These are phyloP conservation scores for Cercospora sp. DNA, from an alignment of 2,329 filamentous ascomycete genomes.

Conservation along the genomic window DNA sequence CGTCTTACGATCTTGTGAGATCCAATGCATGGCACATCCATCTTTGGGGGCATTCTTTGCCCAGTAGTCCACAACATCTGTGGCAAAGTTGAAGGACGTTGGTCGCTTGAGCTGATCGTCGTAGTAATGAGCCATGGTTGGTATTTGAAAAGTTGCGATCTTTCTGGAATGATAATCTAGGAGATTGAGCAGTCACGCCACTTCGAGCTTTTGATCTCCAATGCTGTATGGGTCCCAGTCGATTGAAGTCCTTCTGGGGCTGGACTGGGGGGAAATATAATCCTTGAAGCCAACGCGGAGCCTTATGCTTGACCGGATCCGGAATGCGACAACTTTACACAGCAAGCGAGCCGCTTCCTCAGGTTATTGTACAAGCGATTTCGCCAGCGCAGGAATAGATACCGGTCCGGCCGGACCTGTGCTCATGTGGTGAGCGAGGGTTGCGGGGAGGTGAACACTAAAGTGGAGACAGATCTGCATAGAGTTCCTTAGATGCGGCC, in stretches of 20 bases:
- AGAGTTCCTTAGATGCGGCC: constrained; percentile 3
- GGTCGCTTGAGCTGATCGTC: constrained; percentile 26
- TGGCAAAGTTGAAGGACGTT: constrained; percentile 44
- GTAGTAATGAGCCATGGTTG: constrained; percentile 34
- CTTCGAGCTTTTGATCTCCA: not conserved
- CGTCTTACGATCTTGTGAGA: constrained; percentile 38
- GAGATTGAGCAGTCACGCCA: not conserved
- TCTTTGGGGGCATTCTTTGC: constrained; percentile 34
- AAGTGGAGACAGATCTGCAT: constrained; percentile 3
- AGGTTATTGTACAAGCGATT: not conserved
- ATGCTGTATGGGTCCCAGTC: not conserved
- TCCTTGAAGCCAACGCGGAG: not conserved
- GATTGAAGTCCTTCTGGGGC: not conserved
- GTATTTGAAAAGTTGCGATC: not conserved
- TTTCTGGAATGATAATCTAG: not conserved
- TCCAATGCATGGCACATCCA: constrained; percentile 42
- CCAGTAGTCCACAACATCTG: constrained; percentile 46
- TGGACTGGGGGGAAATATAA: not conserved
- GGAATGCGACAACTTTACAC: not conserved
- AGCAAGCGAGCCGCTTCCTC: not conserved
- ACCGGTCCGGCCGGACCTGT: not conserved
- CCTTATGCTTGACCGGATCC: not conserved
- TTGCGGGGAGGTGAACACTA: not conserved
- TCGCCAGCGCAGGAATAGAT: constrained; percentile 2
- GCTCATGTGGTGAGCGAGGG: not conserved